Evolutionary conservation across 75 land plant species (phyloP).

Genomic region (Pseudotsuga menziesii): DNA sequence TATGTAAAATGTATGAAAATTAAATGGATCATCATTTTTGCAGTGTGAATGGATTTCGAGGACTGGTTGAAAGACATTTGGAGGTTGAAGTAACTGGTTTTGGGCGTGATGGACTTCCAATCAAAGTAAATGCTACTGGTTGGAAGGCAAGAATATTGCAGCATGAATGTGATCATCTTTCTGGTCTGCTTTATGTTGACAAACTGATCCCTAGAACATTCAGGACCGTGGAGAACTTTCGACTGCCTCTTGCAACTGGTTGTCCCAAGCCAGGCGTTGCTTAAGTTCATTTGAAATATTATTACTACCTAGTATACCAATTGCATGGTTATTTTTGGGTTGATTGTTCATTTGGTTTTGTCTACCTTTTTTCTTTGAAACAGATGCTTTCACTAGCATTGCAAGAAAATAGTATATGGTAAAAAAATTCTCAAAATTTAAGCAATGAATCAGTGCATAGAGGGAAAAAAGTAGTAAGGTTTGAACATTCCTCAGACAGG

Average conservation of each 20-base stretch:
- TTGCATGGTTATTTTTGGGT: background rate
- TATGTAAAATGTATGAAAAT: background rate
- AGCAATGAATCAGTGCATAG: background rate
- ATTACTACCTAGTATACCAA: background rate
- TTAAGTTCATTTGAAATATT: background rate
- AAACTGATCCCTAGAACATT: slow-evolving; percentile 80
- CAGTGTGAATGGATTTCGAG: slow-evolving; percentile 88
- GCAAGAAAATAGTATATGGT: background rate
- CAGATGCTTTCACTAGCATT: background rate
- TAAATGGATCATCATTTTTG: slow-evolving; percentile 8
- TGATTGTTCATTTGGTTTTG: background rate
- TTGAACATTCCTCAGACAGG: background rate
- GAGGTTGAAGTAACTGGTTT: slow-evolving; percentile 89
- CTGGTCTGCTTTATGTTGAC: slow-evolving; percentile 86
- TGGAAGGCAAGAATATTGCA: slow-evolving; percentile 97
- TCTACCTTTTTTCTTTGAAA: background rate
- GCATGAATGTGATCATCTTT: slow-evolving; percentile 96
- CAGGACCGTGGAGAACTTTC: slow-evolving; percentile 68
- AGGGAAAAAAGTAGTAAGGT: background rate
- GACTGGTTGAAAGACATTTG: slow-evolving; percentile 71
- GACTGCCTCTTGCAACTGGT: slow-evolving; percentile 68
- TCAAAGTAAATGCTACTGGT: slow-evolving; percentile 77
- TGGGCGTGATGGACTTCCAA: slow-evolving; percentile 75
- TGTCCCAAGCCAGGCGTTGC: slow-evolving; percentile 68
- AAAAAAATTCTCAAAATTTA: background rate